Percentiles rank a stretch among this genome's conserved stretches.
Evolutionary conservation across 2,329 filamentous ascomycete species (phyloP).

Genomic region (Myrmaecium sp.): DNA sequence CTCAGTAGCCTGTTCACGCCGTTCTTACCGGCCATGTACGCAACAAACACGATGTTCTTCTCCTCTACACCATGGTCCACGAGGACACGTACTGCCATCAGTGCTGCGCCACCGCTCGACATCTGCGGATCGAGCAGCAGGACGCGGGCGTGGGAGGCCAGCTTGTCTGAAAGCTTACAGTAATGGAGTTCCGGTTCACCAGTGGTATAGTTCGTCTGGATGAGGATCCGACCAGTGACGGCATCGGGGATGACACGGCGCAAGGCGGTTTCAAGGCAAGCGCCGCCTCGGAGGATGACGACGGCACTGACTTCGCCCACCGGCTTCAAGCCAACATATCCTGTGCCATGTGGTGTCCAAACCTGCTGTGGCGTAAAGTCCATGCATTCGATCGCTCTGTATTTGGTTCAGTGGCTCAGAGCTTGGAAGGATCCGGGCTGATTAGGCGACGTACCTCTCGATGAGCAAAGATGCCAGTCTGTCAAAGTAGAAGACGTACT

Average conservation of each 20-base stretch:
- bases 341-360: constrained; percentile 50
- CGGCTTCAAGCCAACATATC: constrained; percentile 54
- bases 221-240: constrained; percentile 71
- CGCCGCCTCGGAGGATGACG: constrained; percentile 74
- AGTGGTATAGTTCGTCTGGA: constrained; percentile 55
- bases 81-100: constrained; percentile 95
- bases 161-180: constrained; percentile 55
- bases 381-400: constrained; percentile 25
- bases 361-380: constrained; percentile 48
- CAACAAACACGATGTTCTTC: constrained; percentile 77
- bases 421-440: constrained; percentile 4
- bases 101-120: constrained; percentile 65
- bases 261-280: constrained; percentile 72
- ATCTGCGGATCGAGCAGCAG: constrained; percentile 86
- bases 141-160: constrained; percentile 61
- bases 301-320: constrained; percentile 63
- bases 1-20: constrained; percentile 72
- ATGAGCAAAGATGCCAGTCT: constrained; percentile 70
- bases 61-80: constrained; percentile 83
- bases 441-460: constrained; percentile 36
- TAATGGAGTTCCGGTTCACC: constrained; percentile 91
- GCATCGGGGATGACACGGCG: constrained; percentile 87
- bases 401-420: constrained; percentile 51
- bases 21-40: constrained; percentile 72
- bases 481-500: constrained; percentile 97